Conservation (phyloP, 179 eudicot species). For the Beta lomatogona region DNA sequence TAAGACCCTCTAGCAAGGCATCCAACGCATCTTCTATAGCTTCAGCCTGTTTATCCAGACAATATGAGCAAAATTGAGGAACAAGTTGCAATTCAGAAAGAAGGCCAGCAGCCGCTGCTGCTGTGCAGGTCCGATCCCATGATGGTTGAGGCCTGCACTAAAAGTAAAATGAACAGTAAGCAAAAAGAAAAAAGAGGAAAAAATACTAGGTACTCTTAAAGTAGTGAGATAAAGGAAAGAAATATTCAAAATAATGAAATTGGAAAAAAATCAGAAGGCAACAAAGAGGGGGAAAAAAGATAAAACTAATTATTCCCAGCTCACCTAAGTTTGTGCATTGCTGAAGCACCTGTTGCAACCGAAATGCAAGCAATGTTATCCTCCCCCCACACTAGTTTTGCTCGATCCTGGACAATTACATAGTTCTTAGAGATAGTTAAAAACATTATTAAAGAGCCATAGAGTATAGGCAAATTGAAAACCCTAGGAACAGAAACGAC, state of each 20-base stretch:
- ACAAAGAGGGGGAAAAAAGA: not conserved
- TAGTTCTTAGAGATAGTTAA: not conserved
- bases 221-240: not conserved
- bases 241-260: not conserved
- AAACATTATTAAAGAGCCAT: not conserved
- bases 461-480: not conserved
- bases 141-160: slow-evolving; percentile 87
- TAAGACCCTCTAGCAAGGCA: slow-evolving; percentile 66
- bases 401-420: slow-evolving; percentile 57
- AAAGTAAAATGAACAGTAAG: slow-evolving; percentile 3
- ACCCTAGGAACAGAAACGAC: not conserved
- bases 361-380: slow-evolving; percentile 73
- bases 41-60: slow-evolving; percentile 70
- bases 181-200: not conserved
- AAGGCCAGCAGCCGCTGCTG: slow-evolving; percentile 90
- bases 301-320: slow-evolving; percentile 5
- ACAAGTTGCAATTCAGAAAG: slow-evolving; percentile 70
- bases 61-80: slow-evolving; percentile 53
- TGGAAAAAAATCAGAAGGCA: not conserved
- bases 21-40: slow-evolving; percentile 68
- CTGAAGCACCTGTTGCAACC: slow-evolving; percentile 74
- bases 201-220: not conserved
- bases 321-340: slow-evolving; percentile 95
- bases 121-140: slow-evolving; percentile 96
- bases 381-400: slow-evolving; percentile 66